phyloP scores from a whole-genome alignment of 371 early-diverging fungal genomes.

The Blakeslea trispora region DNA sequence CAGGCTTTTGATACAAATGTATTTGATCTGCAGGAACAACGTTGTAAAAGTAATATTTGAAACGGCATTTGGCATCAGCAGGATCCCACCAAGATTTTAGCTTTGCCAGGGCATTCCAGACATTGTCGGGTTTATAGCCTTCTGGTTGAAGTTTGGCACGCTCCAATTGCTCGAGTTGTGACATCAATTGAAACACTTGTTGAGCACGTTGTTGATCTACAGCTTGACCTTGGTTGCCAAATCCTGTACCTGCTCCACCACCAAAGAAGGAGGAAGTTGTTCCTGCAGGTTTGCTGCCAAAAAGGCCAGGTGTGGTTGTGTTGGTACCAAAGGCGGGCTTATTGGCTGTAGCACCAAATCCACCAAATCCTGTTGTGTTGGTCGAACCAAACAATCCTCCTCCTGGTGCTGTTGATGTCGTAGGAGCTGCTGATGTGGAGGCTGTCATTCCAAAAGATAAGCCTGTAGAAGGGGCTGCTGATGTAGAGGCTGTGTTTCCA shows the following conservation, averaged over 20 bases:
- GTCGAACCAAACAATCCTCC: conserved; percentile 3
- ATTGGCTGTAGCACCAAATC: conserved; percentile 3
- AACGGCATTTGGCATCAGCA: conserved; percentile 74
- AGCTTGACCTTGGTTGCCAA: conserved; percentile 8
- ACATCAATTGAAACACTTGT: conserved; percentile 37
- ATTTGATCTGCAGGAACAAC: conserved; percentile 81
- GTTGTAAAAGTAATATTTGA: conserved; percentile 92
- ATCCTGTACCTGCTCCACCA: background rate
- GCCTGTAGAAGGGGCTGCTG: conserved; percentile 10
- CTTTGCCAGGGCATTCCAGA: conserved; percentile 62
- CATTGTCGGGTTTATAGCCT: conserved; percentile 34
- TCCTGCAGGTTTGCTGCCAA: conserved; percentile 5
- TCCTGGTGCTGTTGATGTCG: conserved; percentile 7
- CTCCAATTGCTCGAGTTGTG: conserved; percentile 34
- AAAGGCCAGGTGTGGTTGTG: conserved; percentile 7
- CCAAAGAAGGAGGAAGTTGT: conserved; percentile 7
- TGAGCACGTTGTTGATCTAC: conserved; percentile 33
- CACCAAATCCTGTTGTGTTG: conserved; percentile 6
- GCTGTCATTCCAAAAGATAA: conserved; percentile 32
- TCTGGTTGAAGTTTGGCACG: conserved; percentile 35
- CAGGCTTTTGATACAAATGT: conserved; percentile 72
- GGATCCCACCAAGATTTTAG: conserved; percentile 82
- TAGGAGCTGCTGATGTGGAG: conserved; percentile 13
- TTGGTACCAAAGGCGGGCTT: conserved; percentile 9
- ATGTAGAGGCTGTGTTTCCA: conserved; percentile 18